Base-by-base conservation (phyloP, 2,329 filamentous ascomycete genomes). In the Lecanoromycetidae sp. region DNA sequence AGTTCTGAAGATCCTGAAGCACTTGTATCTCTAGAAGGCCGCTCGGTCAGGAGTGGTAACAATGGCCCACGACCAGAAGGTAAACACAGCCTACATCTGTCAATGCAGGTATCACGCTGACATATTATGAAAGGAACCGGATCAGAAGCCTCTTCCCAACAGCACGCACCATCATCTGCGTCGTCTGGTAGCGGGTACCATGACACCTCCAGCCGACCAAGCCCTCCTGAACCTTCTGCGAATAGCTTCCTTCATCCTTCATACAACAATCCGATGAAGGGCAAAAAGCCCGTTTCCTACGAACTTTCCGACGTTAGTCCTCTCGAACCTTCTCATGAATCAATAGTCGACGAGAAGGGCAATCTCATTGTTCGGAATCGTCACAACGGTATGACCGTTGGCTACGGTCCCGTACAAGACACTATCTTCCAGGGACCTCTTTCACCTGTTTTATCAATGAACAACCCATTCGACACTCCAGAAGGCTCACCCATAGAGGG, bases 391-490 rank as follows among this genome's bases (percentile, higher is more conserved):
- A 37, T 36, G 38, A 47, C 38, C 8, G 40, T 26, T 3, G 41
- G 37, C 9, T 44, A 49, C 32, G 36, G 35, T 10, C 22, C 30
- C 33, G 48, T 27, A 6, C 22, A 50, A 41, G 39, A 47, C 32
- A 17, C 23, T 20, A 15, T 42, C 26, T 40, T 23, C 6, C 30
- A 41, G 6, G 19, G 29, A 19, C 13, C 27, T 19, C 20, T 22
- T 5, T 33, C n/a, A 2, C 7, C 44, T 20, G 7, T 9, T 4
- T 27, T 32, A 12, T 6, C 26, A 35, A 22, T 9, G 30, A 48
- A 15, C 22, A 30, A 51, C 15, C 45, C 51, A 29, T 46, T 48
- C 26, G 23, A 39, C 17, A 52, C 46, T 29, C 46, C 49, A 29
- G 7, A 38, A 15, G n/a, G 29, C 12, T 41, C 45, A 6, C 46